phyloP scores from a whole-genome alignment of 2,329 filamentous ascomycete genomes.

The Trichoderma oligosporum region DNA sequence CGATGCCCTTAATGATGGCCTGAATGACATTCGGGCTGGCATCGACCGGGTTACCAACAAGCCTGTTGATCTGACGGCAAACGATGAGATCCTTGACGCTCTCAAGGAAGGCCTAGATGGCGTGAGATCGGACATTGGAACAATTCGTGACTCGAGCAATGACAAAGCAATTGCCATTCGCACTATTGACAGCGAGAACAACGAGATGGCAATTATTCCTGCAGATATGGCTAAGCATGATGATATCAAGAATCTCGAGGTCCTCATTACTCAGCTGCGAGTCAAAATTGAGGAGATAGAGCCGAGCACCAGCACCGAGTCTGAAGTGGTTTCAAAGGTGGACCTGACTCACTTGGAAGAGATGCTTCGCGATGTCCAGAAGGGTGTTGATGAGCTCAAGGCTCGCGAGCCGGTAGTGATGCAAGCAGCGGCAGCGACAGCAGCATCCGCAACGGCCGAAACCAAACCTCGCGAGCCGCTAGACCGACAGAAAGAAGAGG shows the following conservation, averaged over 20 bases:
- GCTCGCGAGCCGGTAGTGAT: constrained; percentile 28
- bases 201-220: constrained; percentile 32
- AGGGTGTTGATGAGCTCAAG: constrained; percentile 45
- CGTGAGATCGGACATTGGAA: constrained; percentile 73
- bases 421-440: too few relatives aligned
- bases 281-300: constrained; percentile 68
- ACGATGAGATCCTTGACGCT: constrained; percentile 84
- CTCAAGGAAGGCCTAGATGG: constrained; percentile 76
- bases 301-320: constrained; percentile 29
- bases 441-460: too few relatives aligned
- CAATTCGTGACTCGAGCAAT: constrained; percentile 59
- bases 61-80: constrained; percentile 75
- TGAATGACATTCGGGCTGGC: constrained; percentile 70
- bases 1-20: constrained; percentile 83
- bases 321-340: constrained; percentile 42
- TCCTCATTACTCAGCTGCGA: constrained; percentile 75
- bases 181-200: constrained; percentile 23
- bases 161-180: constrained; percentile 54
- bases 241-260: constrained; percentile 82
- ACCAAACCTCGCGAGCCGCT: constrained; percentile 10
- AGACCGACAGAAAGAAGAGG: constrained; percentile 20
- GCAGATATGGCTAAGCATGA: constrained; percentile 58
- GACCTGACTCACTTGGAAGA: constrained; percentile 56
- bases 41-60: constrained; percentile 77
- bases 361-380: constrained; percentile 47